Evolutionary conservation across 306 rosid genomes (phyloP).

Genomic region (Datisca glomerata): DNA sequence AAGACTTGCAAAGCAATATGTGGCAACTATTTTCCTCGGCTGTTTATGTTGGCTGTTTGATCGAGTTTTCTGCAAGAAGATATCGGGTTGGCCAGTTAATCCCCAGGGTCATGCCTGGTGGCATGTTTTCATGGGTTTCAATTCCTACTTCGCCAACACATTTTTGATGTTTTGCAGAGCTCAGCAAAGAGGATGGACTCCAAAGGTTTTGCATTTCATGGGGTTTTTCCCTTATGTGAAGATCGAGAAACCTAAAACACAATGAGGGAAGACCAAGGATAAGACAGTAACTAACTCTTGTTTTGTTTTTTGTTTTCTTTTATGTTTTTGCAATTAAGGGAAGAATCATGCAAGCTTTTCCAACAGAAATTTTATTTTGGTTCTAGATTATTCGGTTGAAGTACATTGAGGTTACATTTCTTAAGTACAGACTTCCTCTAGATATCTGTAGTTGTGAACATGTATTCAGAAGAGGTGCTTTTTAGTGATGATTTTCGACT

Average conservation of each 20-base stretch:
- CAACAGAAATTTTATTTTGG: no score
- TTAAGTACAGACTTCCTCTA: no score
- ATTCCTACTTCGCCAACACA: slow-evolving; percentile 62
- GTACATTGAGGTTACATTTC: no score
- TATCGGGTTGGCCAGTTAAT: slow-evolving; percentile 46
- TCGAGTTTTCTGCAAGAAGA: slow-evolving; percentile 47
- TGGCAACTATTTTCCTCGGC: slow-evolving; percentile 46
- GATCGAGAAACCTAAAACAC: slow-evolving; percentile 64
- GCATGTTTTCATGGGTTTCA: slow-evolving; percentile 76
- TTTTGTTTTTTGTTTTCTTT: no score
- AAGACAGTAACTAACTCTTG: slow-evolving; percentile 1
- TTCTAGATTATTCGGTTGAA: no score
- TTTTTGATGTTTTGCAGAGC: slow-evolving; percentile 93
- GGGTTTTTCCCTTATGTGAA: slow-evolving; percentile 67
- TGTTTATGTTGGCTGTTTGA: slow-evolving; percentile 57
- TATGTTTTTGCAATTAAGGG: no score
- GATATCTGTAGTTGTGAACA: no score
- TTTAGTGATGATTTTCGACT: no score
- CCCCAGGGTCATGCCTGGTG: slow-evolving; percentile 87
- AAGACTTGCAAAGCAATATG: slow-evolving; percentile 43
- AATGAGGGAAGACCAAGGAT: slow-evolving; percentile 28
- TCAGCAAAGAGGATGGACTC: slow-evolving; percentile 65
- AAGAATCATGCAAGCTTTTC: no score
- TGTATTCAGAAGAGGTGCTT: no score
- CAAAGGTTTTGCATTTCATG: slow-evolving; percentile 37